phyloP scores from a whole-genome alignment of 352 stramenopile genomes.

The Phytophthora vignae region DNA sequence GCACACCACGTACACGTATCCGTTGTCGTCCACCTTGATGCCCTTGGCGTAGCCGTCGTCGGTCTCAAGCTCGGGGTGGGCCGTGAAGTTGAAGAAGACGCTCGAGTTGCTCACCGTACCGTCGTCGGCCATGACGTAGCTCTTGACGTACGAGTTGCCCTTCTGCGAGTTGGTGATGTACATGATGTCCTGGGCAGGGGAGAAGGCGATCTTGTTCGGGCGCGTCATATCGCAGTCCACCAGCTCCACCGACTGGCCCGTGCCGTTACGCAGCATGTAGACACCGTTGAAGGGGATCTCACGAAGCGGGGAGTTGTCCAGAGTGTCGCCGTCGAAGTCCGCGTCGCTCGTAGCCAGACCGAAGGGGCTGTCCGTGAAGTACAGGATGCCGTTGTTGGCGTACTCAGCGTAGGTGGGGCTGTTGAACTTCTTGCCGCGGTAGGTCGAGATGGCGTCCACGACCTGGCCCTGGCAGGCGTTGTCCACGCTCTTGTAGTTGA shows the following conservation, averaged over 20 bases:
- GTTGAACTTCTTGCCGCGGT: conserved; percentile 84
- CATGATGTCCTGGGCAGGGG: conserved; percentile 71
- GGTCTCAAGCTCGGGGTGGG: conserved; percentile 69
- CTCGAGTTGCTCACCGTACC: conserved; percentile 61
- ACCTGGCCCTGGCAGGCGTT: conserved; percentile 70
- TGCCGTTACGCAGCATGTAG: conserved; percentile 69
- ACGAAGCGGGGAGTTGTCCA: conserved; percentile 73
- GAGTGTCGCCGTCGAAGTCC: conserved; percentile 69
- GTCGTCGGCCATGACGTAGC: conserved; percentile 62
- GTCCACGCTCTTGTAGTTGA: conserved; percentile 66
- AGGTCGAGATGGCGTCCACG: conserved; percentile 79
- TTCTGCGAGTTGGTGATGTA: conserved; percentile 86
- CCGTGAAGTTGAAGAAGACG: conserved; percentile 83
- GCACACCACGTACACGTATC: conserved; percentile 79
- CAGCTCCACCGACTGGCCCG: conserved; percentile 56
- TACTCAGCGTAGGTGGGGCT: conserved; percentile 77
- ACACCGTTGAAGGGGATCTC: conserved; percentile 86
- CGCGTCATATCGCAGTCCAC: conserved; percentile 81
- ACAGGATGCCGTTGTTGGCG: conserved; percentile 66
- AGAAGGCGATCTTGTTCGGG: conserved; percentile 88
- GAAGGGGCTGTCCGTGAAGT: conserved; percentile 86
- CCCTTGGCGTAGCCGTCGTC: conserved; percentile 67
- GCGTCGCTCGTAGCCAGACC: conserved; percentile 64
- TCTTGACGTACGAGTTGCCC: conserved; percentile 82
- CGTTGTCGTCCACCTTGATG: conserved; percentile 78